Evolutionary conservation across 208 protist genomes (phyloP).

Genomic region (Herpetomonas tarakana): DNA sequence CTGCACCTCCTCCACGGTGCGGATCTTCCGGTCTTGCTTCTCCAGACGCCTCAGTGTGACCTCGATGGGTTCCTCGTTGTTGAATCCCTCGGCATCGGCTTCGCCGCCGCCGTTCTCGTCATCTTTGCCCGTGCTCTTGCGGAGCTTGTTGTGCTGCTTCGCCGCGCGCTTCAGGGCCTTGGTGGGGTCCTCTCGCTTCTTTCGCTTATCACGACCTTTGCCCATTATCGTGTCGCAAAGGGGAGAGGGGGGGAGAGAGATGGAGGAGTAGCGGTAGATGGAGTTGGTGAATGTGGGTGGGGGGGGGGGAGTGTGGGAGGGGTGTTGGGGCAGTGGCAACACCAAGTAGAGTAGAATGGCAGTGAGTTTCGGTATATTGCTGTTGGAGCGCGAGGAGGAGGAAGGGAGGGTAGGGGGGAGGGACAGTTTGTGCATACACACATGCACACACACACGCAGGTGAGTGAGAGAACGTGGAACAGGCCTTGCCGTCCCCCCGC

Average conservation of each 20-base stretch:
- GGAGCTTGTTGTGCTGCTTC: slow-evolving; percentile 58
- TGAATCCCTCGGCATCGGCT: slow-evolving; percentile 37
- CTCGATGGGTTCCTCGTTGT: slow-evolving; percentile 87
- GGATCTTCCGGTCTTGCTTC: slow-evolving; percentile 65
- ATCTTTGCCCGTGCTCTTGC: slow-evolving; percentile 29
- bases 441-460: too few species aligned
- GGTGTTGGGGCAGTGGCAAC: too few species aligned
- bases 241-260: slow-evolving; percentile 7
- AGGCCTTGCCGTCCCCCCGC: too few species aligned
- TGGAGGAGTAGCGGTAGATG: neutral
- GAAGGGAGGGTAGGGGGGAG: too few species aligned
- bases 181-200: slow-evolving; percentile 83
- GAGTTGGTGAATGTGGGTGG: too few species aligned
- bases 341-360: too few species aligned
- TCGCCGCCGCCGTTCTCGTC: slow-evolving; percentile 10
- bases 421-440: too few species aligned
- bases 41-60: slow-evolving; percentile 78
- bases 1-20: slow-evolving; percentile 56
- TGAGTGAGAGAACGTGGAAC: too few species aligned
- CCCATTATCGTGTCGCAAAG: slow-evolving; percentile 54
- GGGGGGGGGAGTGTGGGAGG: too few species aligned
- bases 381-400: too few species aligned
- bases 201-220: slow-evolving; percentile 89
- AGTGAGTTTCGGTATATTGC: too few species aligned
- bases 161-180: slow-evolving; percentile 72